Conservation (phyloP, 1,139 yeast genomes). For the Blastobotrys proliferans region DNA sequence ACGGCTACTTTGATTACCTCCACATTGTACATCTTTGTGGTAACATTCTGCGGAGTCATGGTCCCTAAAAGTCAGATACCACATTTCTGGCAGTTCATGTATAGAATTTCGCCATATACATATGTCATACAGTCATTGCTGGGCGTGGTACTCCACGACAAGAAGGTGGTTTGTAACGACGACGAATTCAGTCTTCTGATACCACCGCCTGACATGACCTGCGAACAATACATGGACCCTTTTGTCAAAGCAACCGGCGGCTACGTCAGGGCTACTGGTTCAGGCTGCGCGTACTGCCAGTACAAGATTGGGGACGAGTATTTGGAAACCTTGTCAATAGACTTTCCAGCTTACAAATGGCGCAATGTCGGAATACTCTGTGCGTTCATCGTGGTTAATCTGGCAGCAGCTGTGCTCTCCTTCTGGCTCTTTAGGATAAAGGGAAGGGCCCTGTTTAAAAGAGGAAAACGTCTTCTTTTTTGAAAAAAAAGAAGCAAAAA, state of each 20-base stretch:
- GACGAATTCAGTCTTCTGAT: slow-evolving; percentile 49
- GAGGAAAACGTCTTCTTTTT: no score
- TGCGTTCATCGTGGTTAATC: slow-evolving; percentile 45
- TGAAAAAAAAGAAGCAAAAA: no score
- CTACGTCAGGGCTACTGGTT: slow-evolving; percentile 46
- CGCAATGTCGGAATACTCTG: slow-evolving; percentile 53
- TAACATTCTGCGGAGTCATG: slow-evolving; percentile 58
- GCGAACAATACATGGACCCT: slow-evolving; percentile 46
- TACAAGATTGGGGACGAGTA: slow-evolving; percentile 52
- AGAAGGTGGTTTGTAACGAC: slow-evolving; percentile 48
- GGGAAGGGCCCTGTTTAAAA: no score
- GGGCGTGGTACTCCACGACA: slow-evolving; percentile 47
- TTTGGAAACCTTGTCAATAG: slow-evolving; percentile 42
- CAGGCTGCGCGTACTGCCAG: slow-evolving; percentile 57
- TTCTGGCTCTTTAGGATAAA: no score
- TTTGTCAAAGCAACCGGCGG: slow-evolving; percentile 43
- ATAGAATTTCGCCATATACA: slow-evolving; percentile 62
- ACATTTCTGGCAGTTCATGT: slow-evolving; percentile 65
- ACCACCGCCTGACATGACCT: slow-evolving; percentile 60
- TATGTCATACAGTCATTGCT: slow-evolving; percentile 57
- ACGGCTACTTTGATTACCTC: slow-evolving; percentile 58
- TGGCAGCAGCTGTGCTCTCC: no score
- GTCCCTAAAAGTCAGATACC: slow-evolving; percentile 57
- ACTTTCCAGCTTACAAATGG: slow-evolving; percentile 50
- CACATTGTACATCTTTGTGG: slow-evolving; percentile 48